Conservation (phyloP, 2,329 filamentous ascomycete genomes). For the Fusarium penzigii region DNA sequence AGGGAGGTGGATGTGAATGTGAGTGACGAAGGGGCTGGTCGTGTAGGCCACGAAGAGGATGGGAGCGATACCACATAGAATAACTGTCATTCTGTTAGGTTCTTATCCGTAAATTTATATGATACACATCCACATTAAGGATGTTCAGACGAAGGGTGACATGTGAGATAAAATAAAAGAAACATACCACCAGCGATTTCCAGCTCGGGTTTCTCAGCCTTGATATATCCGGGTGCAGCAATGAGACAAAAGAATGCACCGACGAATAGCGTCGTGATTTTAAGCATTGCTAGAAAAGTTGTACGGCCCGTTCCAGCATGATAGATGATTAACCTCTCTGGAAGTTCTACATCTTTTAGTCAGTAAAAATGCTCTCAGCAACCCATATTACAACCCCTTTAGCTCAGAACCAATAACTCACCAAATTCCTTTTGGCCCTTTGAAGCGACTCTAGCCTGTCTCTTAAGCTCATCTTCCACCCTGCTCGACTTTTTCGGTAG, state of each 20-base stretch:
- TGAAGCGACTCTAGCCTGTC: conserved; percentile 28
- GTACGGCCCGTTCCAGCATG: conserved; percentile 70
- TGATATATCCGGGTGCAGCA: conserved; percentile 60
- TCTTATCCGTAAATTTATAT: no score
- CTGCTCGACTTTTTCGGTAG: conserved; percentile 12
- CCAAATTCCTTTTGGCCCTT: conserved; percentile 22
- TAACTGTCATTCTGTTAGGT: conserved; percentile 42
- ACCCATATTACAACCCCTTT: no score
- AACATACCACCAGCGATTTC: conserved; percentile 42
- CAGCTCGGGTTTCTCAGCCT: conserved; percentile 39
- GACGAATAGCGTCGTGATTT: conserved; percentile 70
- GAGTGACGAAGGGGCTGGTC: conserved; percentile 70
- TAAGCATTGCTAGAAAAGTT: conserved; percentile 68
- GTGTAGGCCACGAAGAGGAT: conserved; percentile 64
- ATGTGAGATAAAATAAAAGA: not conserved
- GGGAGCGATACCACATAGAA: conserved; percentile 63
- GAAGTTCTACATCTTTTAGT: conserved; percentile 43
- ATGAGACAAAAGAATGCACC: conserved; percentile 67
- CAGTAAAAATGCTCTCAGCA: not conserved
- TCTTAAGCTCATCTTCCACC: conserved; percentile 29
- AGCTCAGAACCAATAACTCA: not conserved
- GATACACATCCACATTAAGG: not conserved
- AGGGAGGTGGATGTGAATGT: conserved; percentile 70
- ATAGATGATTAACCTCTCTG: conserved; percentile 68
- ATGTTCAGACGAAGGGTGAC: not conserved